phyloP scores from a whole-genome alignment of 2,329 filamentous ascomycete genomes.

The Hortaea sp. region DNA sequence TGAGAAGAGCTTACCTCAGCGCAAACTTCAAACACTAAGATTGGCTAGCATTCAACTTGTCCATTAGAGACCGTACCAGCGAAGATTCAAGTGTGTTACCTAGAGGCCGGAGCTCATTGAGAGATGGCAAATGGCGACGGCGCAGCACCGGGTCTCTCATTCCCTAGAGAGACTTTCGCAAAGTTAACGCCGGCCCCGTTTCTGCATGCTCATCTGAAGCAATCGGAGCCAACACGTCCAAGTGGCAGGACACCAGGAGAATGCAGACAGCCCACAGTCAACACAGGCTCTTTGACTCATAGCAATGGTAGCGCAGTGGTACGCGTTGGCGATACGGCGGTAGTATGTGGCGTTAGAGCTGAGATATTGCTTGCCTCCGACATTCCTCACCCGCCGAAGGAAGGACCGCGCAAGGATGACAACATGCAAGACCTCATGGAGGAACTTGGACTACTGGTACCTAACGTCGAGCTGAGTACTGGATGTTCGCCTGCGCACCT shows the following conservation, averaged over 20 bases:
- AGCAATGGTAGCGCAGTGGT: slow-evolving; percentile 85
- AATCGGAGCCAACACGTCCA: slow-evolving; percentile 57
- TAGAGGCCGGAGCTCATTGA: background rate
- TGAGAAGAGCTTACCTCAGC: too few species aligned
- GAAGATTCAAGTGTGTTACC: too few species aligned
- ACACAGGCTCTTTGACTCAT: slow-evolving; percentile 76
- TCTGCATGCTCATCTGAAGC: slow-evolving; percentile 77
- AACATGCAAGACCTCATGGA: slow-evolving; percentile 27
- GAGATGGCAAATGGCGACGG: slow-evolving; percentile 10
- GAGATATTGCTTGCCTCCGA: slow-evolving; percentile 70
- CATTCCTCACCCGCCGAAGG: slow-evolving; percentile 52
- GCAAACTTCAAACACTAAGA: too few species aligned
- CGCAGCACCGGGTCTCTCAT: slow-evolving; percentile 28
- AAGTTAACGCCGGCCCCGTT: slow-evolving; percentile 83
- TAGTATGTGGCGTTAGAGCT: slow-evolving; percentile 84
- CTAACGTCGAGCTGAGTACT: slow-evolving; percentile 86
- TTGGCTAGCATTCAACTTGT: too few species aligned
- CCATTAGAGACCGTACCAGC: too few species aligned
- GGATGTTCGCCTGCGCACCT: slow-evolving; percentile 80
- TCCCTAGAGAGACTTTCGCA: slow-evolving; percentile 65
- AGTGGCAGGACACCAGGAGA: slow-evolving; percentile 67
- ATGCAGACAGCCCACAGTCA: slow-evolving; percentile 63
- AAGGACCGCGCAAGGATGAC: slow-evolving; percentile 1
- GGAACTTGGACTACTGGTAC: slow-evolving; percentile 64
- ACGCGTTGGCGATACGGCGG: slow-evolving; percentile 77